phyloP scores from a whole-genome alignment of 192 early-diverging fungal genomes.

The Lunasporangiospora selenospora region DNA sequence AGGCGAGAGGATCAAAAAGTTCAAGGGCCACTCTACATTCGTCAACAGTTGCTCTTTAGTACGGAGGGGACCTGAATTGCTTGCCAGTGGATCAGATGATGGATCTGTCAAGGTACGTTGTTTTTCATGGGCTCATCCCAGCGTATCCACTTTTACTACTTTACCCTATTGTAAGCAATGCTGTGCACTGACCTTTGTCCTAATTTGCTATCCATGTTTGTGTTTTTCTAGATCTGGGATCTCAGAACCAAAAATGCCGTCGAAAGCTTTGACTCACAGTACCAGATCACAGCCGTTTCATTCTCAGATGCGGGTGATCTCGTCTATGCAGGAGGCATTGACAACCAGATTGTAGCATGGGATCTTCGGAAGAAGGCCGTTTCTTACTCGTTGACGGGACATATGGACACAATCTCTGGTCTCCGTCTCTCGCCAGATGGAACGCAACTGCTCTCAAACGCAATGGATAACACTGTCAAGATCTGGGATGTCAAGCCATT shows the following conservation, averaged over 20 bases:
- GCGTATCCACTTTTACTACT: not conserved
- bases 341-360: constrained; percentile 91
- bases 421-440: constrained; percentile 87
- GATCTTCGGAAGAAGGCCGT: constrained; percentile 81
- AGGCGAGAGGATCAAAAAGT: constrained; percentile 82
- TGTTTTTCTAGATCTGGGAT: constrained; percentile 69
- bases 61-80: constrained; percentile 72
- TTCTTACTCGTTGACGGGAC: constrained; percentile 76
- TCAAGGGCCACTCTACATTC: constrained; percentile 78
- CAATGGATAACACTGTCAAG: constrained; percentile 95
- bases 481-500: constrained; percentile 98
- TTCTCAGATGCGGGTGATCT: constrained; percentile 79
- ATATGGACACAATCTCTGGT: constrained; percentile 91
- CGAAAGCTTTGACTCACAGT: constrained; percentile 61
- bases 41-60: constrained; percentile 85
- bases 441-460: constrained; percentile 79
- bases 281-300: constrained; percentile 79
- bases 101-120: constrained; percentile 69
- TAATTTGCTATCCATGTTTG: not conserved
- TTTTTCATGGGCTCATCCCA: not conserved
- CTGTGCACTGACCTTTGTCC: not conserved
- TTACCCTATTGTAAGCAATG: not conserved
- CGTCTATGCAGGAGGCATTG: constrained; percentile 88
- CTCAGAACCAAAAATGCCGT: constrained; percentile 67
- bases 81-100: constrained; percentile 90